Evolutionary conservation across 345 rosid genomes (phyloP).

Genomic region (Salix exigua): DNA sequence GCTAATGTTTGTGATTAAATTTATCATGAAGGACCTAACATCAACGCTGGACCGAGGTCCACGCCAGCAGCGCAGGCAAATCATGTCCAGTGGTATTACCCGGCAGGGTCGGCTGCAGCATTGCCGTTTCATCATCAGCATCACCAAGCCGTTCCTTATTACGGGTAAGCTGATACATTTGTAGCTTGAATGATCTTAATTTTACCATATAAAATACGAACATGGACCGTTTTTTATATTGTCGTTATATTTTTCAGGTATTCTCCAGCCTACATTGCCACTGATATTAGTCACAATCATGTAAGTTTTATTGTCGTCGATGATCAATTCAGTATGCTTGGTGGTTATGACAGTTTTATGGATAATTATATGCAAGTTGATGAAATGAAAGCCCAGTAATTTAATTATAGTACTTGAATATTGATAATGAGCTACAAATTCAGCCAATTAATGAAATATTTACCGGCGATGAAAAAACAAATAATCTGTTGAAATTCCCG

Average conservation of each 20-base stretch:
- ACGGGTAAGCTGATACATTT: constrained; percentile 42
- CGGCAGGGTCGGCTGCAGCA: constrained; percentile 42
- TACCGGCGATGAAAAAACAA: not conserved
- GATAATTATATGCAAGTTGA: not conserved
- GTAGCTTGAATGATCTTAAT: not conserved
- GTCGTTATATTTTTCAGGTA: constrained; percentile 41
- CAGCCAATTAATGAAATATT: not conserved
- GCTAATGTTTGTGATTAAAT: not conserved
- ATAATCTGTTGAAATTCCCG: not conserved
- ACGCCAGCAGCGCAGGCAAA: constrained; percentile 49
- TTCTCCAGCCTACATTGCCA: constrained; percentile 59
- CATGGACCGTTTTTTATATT: not conserved
- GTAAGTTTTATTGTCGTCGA: constrained; percentile 34
- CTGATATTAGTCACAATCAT: constrained; percentile 61
- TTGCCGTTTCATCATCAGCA: constrained; percentile 45
- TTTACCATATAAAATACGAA: not conserved
- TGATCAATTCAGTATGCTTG: no score
- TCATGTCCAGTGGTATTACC: constrained; percentile 85
- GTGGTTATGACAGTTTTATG: not conserved
- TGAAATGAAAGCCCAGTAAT: not conserved
- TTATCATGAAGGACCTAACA: constrained; percentile 45
- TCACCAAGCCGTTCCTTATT: constrained; percentile 66
- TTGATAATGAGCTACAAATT: not conserved
- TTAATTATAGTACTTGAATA: not conserved
- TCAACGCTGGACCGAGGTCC: constrained; percentile 42